Percentiles rank a stretch among this genome's conserved stretches.
These are phyloP conservation scores for Barnettozyma pratensis DNA, from an alignment of 805 yeast species.

Conservation along the genomic window DNA sequence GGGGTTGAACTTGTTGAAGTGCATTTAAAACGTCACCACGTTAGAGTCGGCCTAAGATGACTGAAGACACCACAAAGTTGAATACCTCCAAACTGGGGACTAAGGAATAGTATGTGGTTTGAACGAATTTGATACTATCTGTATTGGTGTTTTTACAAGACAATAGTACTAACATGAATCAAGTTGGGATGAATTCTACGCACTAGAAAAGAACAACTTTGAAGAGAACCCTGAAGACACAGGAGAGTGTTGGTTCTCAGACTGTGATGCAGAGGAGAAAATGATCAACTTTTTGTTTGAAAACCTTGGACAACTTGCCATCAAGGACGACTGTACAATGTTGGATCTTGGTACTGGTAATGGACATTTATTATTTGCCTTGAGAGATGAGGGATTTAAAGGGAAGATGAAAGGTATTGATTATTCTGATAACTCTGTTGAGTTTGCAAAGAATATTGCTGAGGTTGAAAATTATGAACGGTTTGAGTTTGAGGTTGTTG, in stretches of 20 bases:
- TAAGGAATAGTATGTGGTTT: constrained; percentile 50
- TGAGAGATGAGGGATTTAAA: constrained; percentile 58
- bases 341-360: constrained; percentile 95
- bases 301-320: constrained; percentile 34
- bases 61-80: constrained; percentile 42
- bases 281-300: constrained; percentile 69
- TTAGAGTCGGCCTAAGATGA: constrained; percentile 10
- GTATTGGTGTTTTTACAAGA: too few species aligned
- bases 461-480: constrained; percentile 30
- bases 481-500: constrained; percentile 60
- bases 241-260: constrained; percentile 97
- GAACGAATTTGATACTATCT: background rate
- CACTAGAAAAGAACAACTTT: constrained; percentile 67
- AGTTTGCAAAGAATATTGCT: constrained; percentile 64
- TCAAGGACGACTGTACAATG: constrained; percentile 35
- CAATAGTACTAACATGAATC: constrained; percentile 16
- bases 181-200: constrained; percentile 86
- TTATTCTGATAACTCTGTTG: constrained; percentile 76
- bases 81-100: constrained; percentile 85
- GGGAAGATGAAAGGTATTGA: constrained; percentile 73
- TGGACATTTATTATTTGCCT: constrained; percentile 77
- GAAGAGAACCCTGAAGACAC: constrained; percentile 71
- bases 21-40: background rate
- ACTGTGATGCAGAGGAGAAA: constrained; percentile 84
- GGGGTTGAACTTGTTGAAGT: background rate